Base-by-base conservation (phyloP, 495 filamentous ascomycete species). In the Recurvomyces mirabilis region DNA sequence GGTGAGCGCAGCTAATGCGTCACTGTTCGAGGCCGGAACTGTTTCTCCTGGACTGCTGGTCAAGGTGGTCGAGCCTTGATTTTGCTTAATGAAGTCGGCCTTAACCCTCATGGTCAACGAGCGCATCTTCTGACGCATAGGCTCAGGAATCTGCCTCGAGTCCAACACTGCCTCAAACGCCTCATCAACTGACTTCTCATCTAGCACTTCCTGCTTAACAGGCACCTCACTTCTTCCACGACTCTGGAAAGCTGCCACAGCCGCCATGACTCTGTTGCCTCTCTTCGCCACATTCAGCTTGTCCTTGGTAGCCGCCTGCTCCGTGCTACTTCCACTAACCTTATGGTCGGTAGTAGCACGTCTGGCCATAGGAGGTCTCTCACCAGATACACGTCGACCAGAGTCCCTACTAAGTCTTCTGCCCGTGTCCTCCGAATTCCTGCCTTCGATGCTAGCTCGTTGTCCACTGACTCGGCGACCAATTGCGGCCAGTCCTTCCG, bases 121-220 rank as follows among this genome's bases (percentile, higher is more conserved):
- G 22, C 91, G 77, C 86, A 98, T 94, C 63, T 87, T 87, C 57
- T 89, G 81, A 41, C 87, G 73, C 70, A 93, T 87, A 47, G 93
- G 83, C 51, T 91, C 81, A 15, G 91, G 88, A 40, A 98, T 87
- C 57, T 95, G 93, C 43, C 87, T 73, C 22, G 84, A 75, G 63
- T 93, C 84, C 37, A 84, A 56, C 72, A 84, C 84, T 17, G 61
- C 71, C 52, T 82, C 79, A 46, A 82, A 75, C n/a, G 65, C 63
- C 24, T 64, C 51, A 19, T 73, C 67, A 5, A 66, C 50, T 32
- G 67, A 62, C 49, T 74, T 72, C 2, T 53, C 47, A 43, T 64
- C 59, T 18, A 66, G 54, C 3, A 54, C 33, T 20, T 60, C 54
- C 22, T 44, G 49, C 22, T 43, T 25, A 11, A 14, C 23, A n/a